Conservation (phyloP, 208 protist genomes). For the Giardia duodenalis region DNA sequence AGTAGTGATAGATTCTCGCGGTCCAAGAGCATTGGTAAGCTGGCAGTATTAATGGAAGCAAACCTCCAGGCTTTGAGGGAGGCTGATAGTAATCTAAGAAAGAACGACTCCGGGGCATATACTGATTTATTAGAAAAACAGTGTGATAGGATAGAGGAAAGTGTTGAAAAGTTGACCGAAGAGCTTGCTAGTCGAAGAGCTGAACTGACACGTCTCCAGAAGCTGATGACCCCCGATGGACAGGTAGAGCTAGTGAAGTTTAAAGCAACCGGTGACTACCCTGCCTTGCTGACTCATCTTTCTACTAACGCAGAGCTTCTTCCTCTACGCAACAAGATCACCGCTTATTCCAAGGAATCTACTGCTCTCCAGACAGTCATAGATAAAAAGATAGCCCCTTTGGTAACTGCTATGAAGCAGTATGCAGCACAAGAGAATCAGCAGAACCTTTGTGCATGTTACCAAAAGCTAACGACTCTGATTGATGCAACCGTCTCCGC, state of each 20-base stretch:
- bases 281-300: not conserved
- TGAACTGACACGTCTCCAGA: not conserved
- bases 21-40: too few species aligned
- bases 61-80: too few species aligned
- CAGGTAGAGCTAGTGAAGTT: too few species aligned
- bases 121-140: not conserved
- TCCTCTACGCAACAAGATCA: not conserved
- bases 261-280: not conserved
- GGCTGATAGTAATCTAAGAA: too few species aligned
- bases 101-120: not conserved
- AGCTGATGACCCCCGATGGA: not conserved
- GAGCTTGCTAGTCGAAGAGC: not conserved
- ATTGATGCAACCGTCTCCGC: not conserved
- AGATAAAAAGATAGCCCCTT: not conserved
- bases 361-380: not conserved
- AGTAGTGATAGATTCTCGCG: too few species aligned
- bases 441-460: not conserved
- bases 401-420: not conserved
- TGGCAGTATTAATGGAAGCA: too few species aligned
- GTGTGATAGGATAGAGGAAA: not conserved
- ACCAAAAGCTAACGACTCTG: not conserved
- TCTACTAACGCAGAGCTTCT: not conserved
- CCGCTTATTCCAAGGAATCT: not conserved
- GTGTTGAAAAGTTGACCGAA: not conserved
- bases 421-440: not conserved